Evolutionary conservation across 768 basidiomycete species (phyloP).

Genomic region (Russula foetens): DNA sequence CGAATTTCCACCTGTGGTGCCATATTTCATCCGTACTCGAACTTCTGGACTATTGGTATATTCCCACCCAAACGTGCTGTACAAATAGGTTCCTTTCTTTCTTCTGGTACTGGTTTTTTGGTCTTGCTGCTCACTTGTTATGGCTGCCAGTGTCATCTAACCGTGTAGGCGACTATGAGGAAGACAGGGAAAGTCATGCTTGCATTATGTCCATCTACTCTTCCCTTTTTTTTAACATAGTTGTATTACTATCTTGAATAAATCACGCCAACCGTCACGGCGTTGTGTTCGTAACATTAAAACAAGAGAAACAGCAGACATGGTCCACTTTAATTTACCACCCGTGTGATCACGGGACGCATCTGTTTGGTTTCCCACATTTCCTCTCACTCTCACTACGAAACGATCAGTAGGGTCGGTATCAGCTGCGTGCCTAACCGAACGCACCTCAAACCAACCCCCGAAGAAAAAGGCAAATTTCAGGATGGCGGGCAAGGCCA

Average conservation of each 20-base stretch:
- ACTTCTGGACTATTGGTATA: slow-evolving; percentile 6
- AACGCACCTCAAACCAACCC: background rate
- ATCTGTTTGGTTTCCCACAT: no score
- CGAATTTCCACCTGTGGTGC: background rate
- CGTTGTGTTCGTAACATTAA: background rate
- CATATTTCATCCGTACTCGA: background rate
- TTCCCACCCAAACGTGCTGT: slow-evolving; percentile 12
- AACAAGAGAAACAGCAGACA: no score
- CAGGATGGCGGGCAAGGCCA: slow-evolving; percentile 51
- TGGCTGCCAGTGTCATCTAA: background rate
- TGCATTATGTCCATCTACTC: slow-evolving; percentile 1
- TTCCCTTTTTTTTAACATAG: background rate
- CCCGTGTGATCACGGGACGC: background rate
- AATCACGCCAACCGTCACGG: background rate
- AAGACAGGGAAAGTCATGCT: background rate
- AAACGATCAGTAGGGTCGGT: no score
- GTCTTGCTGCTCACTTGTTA: background rate
- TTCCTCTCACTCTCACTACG: no score
- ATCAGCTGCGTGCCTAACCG: no score
- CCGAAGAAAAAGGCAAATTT: background rate
- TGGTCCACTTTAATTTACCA: no score
- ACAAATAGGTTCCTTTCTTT: background rate
- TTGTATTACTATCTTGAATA: slow-evolving; percentile 14
- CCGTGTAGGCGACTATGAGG: background rate
- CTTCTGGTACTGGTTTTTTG: background rate